Base-by-base conservation (phyloP, 768 basidiomycete species). In the Phylloporus sp. region DNA sequence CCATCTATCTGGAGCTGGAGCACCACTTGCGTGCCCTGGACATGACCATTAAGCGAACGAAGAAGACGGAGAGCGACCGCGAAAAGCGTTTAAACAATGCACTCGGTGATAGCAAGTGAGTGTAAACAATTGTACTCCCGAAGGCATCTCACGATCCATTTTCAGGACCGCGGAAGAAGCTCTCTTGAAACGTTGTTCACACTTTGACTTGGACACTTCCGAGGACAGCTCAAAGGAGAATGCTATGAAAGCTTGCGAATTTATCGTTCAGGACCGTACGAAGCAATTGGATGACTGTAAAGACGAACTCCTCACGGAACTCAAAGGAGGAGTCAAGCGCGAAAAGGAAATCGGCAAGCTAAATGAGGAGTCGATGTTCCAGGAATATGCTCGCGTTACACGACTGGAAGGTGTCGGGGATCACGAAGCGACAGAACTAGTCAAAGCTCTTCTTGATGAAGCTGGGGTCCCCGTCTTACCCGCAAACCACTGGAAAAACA, bases 1-100 rank as follows among this genome's bases (percentile, higher is more conserved):
- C 93, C 0, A 93, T 97, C 55, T 97, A 97, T 67, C 78, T 95
- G 28, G 95, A 97, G 63, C 79, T 97, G 9, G 93, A 95, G 58
- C 95, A 97, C 58, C 89, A 95, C 62, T 73, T 97, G 28, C 85
- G 87, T 35, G 91, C 94, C 18, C 73, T 95, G 28, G 94, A 97
- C 54, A 94, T 95, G 87, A 80, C 77, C 16, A 76, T 82, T 50
- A 81, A 80, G 59, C 72, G 73, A 6, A 84, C 86, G 8, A 89
- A 88, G 72, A 80, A 78, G 65, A 77, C 71, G 2, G 74, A 80
- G 59, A 88, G 88, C 53, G 94, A 95, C 64, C 80, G 93, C 61
- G 93, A 95, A 67, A 85, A 84, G 59, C 84, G 94, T n/a, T 73
- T 97, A 8, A 85, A 86, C 34, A 79, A 91, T 59, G 86, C 91